phyloP scores from a whole-genome alignment of 1,284 basidiomycete genomes.

The Earliella scabrosa region DNA sequence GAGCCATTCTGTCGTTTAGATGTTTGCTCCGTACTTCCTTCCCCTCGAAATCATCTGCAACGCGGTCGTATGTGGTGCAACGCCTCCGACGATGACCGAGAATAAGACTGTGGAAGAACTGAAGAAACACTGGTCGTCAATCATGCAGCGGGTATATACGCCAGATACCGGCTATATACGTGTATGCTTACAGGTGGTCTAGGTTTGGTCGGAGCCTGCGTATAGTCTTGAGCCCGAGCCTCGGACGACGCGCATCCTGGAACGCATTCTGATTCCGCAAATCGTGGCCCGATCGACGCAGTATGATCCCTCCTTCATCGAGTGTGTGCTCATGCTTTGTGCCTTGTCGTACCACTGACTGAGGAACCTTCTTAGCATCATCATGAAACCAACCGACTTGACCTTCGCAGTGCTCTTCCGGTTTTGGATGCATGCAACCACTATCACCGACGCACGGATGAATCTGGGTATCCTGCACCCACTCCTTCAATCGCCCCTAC shows the following conservation, averaged over 20 bases:
- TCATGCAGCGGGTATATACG: slow-evolving; percentile 3
- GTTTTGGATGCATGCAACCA: slow-evolving; percentile 8
- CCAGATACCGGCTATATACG: not conserved
- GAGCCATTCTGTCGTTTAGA: not conserved
- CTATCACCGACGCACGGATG: not conserved
- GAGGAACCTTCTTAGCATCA: not conserved
- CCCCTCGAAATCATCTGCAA: slow-evolving; percentile 9
- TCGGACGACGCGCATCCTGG: not conserved
- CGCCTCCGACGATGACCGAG: slow-evolving; percentile 3
- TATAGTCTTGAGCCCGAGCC: slow-evolving; percentile 1
- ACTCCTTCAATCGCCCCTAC: not conserved
- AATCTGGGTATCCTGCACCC: not conserved
- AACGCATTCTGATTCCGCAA: slow-evolving; percentile 3
- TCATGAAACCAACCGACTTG: slow-evolving; percentile 10
- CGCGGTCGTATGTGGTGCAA: not conserved
- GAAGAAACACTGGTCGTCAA: slow-evolving; percentile 3
- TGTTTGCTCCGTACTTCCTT: slow-evolving; percentile 2
- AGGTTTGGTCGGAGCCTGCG: slow-evolving; percentile 11
- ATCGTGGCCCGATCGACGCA: not conserved
- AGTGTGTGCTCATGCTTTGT: not conserved
- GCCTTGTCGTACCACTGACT: not conserved
- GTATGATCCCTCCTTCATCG: slow-evolving; percentile 8
- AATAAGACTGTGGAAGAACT: slow-evolving; percentile 4
- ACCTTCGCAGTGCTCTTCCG: slow-evolving; percentile 14
- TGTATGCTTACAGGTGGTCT: not conserved